These are phyloP conservation scores for Zymoseptoria crescenta DNA, from an alignment of 2,329 filamentous ascomycete genomes.

Conservation along the genomic window DNA sequence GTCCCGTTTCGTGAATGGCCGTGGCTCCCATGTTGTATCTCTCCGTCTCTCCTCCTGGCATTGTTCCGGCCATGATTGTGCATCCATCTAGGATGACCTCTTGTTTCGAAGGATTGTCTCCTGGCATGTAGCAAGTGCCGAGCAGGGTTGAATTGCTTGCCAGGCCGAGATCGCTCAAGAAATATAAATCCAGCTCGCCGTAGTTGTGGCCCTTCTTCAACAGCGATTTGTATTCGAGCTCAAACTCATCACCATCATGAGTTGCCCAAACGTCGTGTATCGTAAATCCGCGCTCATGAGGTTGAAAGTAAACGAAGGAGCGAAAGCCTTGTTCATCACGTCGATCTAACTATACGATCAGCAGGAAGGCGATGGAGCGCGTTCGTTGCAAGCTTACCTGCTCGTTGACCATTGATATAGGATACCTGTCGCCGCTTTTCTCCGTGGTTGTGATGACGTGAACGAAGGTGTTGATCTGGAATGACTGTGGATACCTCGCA, in stretches of 20 bases:
- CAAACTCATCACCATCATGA: not conserved
- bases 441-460: not conserved
- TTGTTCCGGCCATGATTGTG: conserved; percentile 45
- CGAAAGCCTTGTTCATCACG: not conserved
- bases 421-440: not conserved
- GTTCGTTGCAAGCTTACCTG: not conserved
- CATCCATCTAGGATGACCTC: conserved; percentile 41
- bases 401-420: not conserved
- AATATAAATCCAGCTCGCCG: conserved; percentile 47
- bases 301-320: not conserved
- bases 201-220: conserved; percentile 35
- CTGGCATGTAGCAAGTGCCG: conserved; percentile 27
- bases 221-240: not conserved
- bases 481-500: not conserved
- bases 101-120: conserved; percentile 35
- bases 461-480: not conserved
- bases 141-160: conserved; percentile 2
- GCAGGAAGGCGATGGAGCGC: not conserved
- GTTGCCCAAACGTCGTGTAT: not conserved
- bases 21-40: conserved; percentile 38
- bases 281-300: not conserved
- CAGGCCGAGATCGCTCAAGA: conserved; percentile 41
- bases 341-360: not conserved
- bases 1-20: conserved; percentile 33
- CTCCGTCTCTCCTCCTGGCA: conserved; percentile 40